phyloP scores from a whole-genome alignment of 192 early-diverging fungal genomes.

The Podila epicladia region DNA sequence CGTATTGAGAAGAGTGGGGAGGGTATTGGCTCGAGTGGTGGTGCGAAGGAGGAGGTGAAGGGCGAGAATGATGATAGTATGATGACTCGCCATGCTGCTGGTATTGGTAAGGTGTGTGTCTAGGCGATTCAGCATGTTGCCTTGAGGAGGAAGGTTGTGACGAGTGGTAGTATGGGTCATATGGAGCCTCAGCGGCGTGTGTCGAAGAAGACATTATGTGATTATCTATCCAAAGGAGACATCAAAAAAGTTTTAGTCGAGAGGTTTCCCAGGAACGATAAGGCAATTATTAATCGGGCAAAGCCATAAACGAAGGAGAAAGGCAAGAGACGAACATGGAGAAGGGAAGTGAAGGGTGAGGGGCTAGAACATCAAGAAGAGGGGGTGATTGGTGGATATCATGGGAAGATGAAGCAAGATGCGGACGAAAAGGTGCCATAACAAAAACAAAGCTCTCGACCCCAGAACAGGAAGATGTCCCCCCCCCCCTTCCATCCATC shows the following conservation, averaged over 20 bases:
- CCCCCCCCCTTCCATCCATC: too few relatives aligned
- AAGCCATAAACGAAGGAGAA: too few relatives aligned
- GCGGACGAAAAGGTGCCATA: too few relatives aligned
- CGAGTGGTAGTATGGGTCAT: conserved; percentile 22
- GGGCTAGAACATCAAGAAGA: background rate
- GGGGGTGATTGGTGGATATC: background rate
- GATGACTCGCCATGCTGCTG: background rate
- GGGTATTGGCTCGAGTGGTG: conserved; percentile 9
- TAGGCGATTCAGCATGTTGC: background rate
- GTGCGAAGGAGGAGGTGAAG: background rate
- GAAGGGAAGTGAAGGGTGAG: background rate
- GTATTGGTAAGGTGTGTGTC: background rate
- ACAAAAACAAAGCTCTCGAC: too few relatives aligned
- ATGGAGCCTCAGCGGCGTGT: conserved; percentile 8
- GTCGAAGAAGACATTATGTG: background rate
- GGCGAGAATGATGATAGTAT: background rate
- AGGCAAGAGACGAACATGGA: background rate
- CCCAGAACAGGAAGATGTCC: too few relatives aligned
- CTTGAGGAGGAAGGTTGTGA: background rate
- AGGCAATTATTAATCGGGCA: too few relatives aligned
- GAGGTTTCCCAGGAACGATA: too few relatives aligned
- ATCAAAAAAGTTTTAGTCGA: background rate
- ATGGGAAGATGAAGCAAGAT: background rate
- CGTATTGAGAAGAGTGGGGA: conserved; percentile 9
- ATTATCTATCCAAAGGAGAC: background rate